phyloP scores from a whole-genome alignment of 768 basidiomycete species.

The Ramaria sp. region DNA sequence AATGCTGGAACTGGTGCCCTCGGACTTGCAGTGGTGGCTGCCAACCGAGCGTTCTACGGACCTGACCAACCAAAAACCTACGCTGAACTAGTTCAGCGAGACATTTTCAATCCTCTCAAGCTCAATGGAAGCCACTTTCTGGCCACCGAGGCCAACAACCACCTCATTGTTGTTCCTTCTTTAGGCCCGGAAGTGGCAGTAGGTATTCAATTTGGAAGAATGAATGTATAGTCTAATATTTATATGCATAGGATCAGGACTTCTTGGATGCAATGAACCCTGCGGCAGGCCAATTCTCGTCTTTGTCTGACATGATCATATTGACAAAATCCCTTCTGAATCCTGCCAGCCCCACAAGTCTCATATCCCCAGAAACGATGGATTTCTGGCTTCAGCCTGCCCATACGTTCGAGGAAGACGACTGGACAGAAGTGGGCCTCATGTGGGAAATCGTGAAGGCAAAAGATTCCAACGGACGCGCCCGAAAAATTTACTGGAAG shows the following conservation, averaged over 20 bases:
- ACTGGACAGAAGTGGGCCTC: constrained; percentile 10
- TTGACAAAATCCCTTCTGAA: constrained; percentile 37
- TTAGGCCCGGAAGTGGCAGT: constrained; percentile 2
- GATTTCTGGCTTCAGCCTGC: constrained; percentile 21
- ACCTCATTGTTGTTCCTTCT: constrained; percentile 27
- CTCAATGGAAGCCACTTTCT: constrained; percentile 35
- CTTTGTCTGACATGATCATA: constrained; percentile 33
- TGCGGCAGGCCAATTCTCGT: constrained; percentile 41
- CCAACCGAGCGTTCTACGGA: constrained; percentile 16
- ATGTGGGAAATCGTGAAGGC: constrained; percentile 15
- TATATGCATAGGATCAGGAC: constrained; percentile 25
- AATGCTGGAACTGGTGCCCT: constrained; percentile 27
- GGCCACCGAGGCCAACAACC: constrained; percentile 25
- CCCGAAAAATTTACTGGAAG: constrained; percentile 20
- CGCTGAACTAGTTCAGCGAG: constrained; percentile 33
- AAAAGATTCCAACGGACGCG: constrained; percentile 10
- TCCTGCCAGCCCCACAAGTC: constrained; percentile 18
- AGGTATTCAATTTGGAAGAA: constrained; percentile 7
- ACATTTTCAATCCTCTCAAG: constrained; percentile 39
- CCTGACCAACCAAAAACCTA: constrained; percentile 22
- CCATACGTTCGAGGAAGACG: constrained; percentile 21
- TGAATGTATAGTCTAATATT: not conserved
- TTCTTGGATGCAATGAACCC: constrained; percentile 32
- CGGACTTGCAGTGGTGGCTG: constrained; percentile 26
- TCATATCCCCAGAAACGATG: constrained; percentile 16